Evolutionary conservation across 2,329 filamentous ascomycete species (phyloP), one percentile per base, ranked within the genome.

Genomic region (Phoma herbarum): DNA sequence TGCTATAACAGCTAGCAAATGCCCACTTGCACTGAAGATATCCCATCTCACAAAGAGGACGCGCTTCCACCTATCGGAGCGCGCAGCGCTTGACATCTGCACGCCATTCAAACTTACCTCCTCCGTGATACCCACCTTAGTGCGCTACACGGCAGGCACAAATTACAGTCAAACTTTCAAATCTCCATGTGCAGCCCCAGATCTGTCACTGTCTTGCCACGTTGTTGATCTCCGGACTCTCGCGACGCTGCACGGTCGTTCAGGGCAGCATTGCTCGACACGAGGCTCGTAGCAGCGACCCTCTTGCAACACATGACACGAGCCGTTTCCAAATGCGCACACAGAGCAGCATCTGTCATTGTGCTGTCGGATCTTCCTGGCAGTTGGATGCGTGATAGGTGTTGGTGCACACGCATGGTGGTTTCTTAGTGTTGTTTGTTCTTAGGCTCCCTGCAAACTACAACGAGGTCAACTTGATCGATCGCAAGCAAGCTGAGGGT

Each of bases 161-260:
- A 47, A 28, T 37, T 18, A 23, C 41, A 18, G 33, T 14, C 41
- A 42, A 53, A 31, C 44, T 33, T 20, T 35, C 33, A 33, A 37
- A 12, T 28, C 20, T 31, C 33, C 35, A 42, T 54, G 51, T 42
- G 59, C 29, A 53, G 20, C 53, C 52, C 42, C 53, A 57, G 45
- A 54, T 52, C 53, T 60, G 57, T 52, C 60, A 57, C 18, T 45
- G 45, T 57, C 49, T 53, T 49, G 49, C 60, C 57, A 63, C 60
- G 57, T 63, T 60, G 53, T 52, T 49, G 41, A 50, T 44, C 52
- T 43, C 44, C 49, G 42, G 23, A 44, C 16, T 37, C 39, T 45
- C 31, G 56, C 56, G 39, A 53, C 39, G 20, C 56, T 42, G 50
- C 56, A 59, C 39, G 56, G 50, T 42, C 8, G 33, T 18, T n/a